Percentiles rank a stretch among this genome's conserved stretches.
phyloP scores from a whole-genome alignment of 176 grass and related monocot species.

The Avena eriantha region DNA sequence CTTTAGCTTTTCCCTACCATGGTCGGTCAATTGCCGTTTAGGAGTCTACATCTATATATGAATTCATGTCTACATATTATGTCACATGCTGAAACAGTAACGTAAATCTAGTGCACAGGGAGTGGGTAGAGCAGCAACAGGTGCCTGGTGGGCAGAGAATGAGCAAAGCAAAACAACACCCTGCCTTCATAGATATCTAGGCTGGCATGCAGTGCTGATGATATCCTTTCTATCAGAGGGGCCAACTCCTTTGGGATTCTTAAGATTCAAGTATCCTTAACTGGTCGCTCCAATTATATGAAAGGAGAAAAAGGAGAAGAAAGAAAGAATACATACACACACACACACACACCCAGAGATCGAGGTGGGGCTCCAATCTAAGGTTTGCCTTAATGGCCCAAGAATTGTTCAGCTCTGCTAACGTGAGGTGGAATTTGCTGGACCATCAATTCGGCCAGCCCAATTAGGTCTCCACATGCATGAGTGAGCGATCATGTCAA shows the following conservation, averaged over 20 bases:
- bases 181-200: constrained; percentile 72
- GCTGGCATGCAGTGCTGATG: constrained; percentile 64
- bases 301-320: constrained; percentile 41
- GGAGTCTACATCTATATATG: constrained; percentile 43
- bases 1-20: constrained; percentile 26
- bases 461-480: constrained; percentile 62
- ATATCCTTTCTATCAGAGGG: constrained; percentile 61
- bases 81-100: constrained; percentile 61
- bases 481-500: constrained; percentile 20
- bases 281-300: constrained; percentile 54
- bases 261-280: constrained; percentile 57
- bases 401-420: constrained; percentile 63
- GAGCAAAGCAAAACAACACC: constrained; percentile 54
- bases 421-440: constrained; percentile 42
- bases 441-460: constrained; percentile 87
- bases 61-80: constrained; percentile 32
- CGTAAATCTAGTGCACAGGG: constrained; percentile 48
- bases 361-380: constrained; percentile 65
- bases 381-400: constrained; percentile 77
- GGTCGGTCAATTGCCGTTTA: constrained; percentile 36
- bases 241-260: constrained; percentile 64
- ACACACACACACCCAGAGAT: constrained; percentile 44
- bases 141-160: constrained; percentile 47
- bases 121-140: constrained; percentile 30
- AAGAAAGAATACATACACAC: constrained; percentile 34